A percentile compares a stretch with the other conserved stretches of the same genome.
These are phyloP conservation scores for Tilletia horrida DNA, from an alignment of 1,284 basidiomycete genomes.

Conservation along the genomic window DNA sequence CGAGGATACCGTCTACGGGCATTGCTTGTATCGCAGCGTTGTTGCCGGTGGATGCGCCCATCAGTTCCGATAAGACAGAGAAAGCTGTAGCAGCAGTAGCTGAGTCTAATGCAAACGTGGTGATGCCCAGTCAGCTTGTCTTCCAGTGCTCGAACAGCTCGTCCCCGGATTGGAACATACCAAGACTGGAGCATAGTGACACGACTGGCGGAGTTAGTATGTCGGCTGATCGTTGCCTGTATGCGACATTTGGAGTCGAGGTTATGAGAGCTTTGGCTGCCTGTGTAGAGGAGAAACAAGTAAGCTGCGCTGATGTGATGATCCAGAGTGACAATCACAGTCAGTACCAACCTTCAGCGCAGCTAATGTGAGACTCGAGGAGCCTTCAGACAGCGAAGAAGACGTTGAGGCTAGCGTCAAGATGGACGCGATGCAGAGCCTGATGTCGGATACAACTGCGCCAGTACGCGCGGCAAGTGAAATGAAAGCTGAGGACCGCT, in stretches of 20 bases:
- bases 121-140: neutral
- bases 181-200: conserved; percentile 8
- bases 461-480: conserved; percentile 8
- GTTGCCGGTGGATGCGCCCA: neutral
- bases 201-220: neutral
- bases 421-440: neutral
- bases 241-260: neutral
- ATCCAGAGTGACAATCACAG: neutral
- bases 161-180: neutral
- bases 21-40: too few species aligned
- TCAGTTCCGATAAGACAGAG: conserved; percentile 1
- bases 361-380: neutral
- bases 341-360: neutral
- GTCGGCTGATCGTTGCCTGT: conserved; percentile 1
- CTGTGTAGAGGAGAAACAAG: neutral
- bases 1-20: neutral
- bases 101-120: neutral
- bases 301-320: neutral
- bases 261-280: conserved; percentile 1
- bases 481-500: conserved; percentile 7
- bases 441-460: conserved; percentile 1
- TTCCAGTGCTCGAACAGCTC: neutral
- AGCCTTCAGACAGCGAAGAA: neutral
- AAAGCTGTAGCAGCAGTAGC: conserved; percentile 1
- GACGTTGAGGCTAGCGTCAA: neutral